A percentile compares a stretch with the other conserved stretches of the same genome.
Evolutionary conservation across 495 filamentous ascomycete species (phyloP).

Genomic region (Usnea hakonensis): DNA sequence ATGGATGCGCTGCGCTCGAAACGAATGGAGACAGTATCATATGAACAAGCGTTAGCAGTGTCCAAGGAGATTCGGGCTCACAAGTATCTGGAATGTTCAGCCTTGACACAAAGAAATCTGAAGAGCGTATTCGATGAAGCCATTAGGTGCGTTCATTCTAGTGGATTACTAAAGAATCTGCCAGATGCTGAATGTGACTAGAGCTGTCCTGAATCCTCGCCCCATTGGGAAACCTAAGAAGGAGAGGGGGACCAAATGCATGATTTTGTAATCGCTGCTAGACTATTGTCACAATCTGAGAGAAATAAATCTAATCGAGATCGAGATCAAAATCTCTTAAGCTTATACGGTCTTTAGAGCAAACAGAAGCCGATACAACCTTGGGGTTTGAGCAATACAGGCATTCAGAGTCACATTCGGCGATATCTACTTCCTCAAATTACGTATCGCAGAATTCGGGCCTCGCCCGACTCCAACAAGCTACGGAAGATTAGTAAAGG

Average conservation of each 20-base stretch:
- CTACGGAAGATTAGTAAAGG: background rate
- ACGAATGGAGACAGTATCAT: constrained; percentile 86
- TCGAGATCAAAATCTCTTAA: background rate
- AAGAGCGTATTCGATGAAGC: constrained; percentile 98
- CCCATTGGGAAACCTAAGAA: constrained; percentile 46
- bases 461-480: background rate
- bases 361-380: background rate
- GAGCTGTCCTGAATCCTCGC: constrained; percentile 76
- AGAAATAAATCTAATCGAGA: background rate
- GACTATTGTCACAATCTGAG: background rate
- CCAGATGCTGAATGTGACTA: constrained; percentile 27
- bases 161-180: background rate
- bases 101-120: constrained; percentile 86
- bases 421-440: background rate
- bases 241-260: constrained; percentile 61
- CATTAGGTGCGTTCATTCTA: constrained; percentile 58
- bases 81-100: constrained; percentile 98
- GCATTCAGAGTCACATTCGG: background rate
- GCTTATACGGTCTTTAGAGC: background rate
- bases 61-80: constrained; percentile 88
- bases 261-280: constrained; percentile 55
- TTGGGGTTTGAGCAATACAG: background rate
- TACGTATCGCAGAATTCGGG: background rate
- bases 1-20: constrained; percentile 68
- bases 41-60: constrained; percentile 74